A percentile compares a stretch with the other conserved stretches of the same genome.
Conservation (phyloP, 257 asterid species). For the Voacanga thouarsii region DNA sequence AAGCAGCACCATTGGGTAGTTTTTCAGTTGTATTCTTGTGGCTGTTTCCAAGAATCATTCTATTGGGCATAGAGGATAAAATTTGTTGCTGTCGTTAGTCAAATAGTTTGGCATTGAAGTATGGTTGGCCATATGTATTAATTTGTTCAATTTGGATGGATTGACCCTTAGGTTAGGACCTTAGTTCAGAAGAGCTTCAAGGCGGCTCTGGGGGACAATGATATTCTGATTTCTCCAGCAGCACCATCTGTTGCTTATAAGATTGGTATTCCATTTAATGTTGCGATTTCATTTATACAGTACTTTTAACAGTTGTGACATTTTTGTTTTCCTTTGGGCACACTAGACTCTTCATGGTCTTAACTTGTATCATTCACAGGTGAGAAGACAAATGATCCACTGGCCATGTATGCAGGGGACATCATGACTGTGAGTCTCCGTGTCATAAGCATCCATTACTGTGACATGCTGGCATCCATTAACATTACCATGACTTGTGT, state of each 20-base stretch:
- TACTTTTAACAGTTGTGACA: not conserved
- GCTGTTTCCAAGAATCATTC: not conserved
- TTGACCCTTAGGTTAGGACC: constrained; percentile 69
- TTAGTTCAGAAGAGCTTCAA: constrained; percentile 70
- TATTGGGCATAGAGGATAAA: not conserved
- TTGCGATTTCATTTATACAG: constrained; percentile 4
- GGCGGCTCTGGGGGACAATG: constrained; percentile 70
- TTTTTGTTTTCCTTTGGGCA: constrained; percentile 2
- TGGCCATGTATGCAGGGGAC: constrained; percentile 99
- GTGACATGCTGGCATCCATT: too few species aligned
- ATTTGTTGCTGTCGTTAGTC: not conserved
- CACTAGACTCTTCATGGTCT: constrained; percentile 9
- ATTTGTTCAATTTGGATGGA: constrained; percentile 1
- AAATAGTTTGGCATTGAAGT: not conserved
- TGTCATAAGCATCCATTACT: not conserved
- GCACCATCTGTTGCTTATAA: constrained; percentile 91
- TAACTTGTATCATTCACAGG: constrained; percentile 47
- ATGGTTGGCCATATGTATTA: not conserved
- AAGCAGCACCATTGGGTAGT: not conserved
- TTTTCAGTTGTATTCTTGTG: not conserved
- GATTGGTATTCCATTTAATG: constrained; percentile 47
- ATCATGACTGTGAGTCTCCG: constrained; percentile 81
- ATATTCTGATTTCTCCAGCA: constrained; percentile 92
- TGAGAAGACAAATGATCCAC: constrained; percentile 95
- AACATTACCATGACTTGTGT: too few species aligned